Base-by-base conservation (phyloP, 2,329 filamentous ascomycete species). In the Pestalotiopsis sp. region DNA sequence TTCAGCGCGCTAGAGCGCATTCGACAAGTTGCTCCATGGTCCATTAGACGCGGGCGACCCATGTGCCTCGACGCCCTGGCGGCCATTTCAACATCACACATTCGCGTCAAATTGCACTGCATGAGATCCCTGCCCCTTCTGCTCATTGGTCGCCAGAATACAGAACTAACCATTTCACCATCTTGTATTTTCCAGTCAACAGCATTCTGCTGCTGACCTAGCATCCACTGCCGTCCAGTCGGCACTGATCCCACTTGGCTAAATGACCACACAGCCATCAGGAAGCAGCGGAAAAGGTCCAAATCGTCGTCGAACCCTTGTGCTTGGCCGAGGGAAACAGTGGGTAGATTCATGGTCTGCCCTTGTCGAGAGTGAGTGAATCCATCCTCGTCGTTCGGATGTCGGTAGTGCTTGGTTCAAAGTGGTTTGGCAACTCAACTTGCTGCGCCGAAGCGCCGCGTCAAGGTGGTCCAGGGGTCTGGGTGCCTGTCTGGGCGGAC, bases 71-170 rank as follows among this genome's bases (percentile, higher is more conserved):
- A 39, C 13, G 64, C 26, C 52, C 52, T 59, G 65, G n/a, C 56
- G 56, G 48, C 24, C 44, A 62, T 52, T 26, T 61, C 38, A 66
- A 58, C 65, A 52, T 66, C 65, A 60, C 58, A 66, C 65, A 56
- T 35, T 62, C 65, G 65, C 65, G 65, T 62, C 65, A 66, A 66
- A 66, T 66, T 66, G 57, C 65, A 52, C 65, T 66, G 56, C 65
- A 62, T 66, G 39, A 56, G n/a, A 66, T 39, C 65, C 65, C 57
- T 66, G 65, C 38, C 39, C 35, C 38, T 40, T 13, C 20, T 26
- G 20, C 57, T 55, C n/a, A 66, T 66, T 66, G 65, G 65, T 40
- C 52, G 39, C 58, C 38, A 39, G n/a, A 38, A 20, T 52, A 52
- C 56, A 61, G 55, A 57, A 60, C 63, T 63, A 66, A 17, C 57